phyloP scores from a whole-genome alignment of 1,284 basidiomycete species.

The Marasmius tenuissimus region DNA sequence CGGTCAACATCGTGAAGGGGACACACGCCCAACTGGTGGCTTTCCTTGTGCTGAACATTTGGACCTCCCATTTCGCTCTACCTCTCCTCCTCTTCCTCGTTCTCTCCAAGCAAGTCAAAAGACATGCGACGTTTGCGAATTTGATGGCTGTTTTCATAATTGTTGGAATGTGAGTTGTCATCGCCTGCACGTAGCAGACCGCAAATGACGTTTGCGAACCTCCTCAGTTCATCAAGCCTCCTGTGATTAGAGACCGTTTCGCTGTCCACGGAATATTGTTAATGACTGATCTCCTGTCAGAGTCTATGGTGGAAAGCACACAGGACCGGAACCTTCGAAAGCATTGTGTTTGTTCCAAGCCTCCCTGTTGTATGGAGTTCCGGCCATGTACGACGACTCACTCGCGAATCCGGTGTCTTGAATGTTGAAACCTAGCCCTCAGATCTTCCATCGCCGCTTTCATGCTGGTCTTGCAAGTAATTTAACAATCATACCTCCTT shows the following conservation, averaged over 20 bases:
- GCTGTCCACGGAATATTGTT: constrained; percentile 3
- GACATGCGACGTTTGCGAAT: constrained; percentile 51
- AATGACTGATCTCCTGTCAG: constrained; percentile 22
- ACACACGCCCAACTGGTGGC: constrained; percentile 37
- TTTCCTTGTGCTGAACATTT: constrained; percentile 48
- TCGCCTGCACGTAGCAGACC: constrained; percentile 2
- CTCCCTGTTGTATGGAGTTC: constrained; percentile 46
- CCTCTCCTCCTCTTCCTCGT: constrained; percentile 43
- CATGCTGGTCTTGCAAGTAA: constrained; percentile 42
- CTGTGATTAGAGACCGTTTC: constrained; percentile 25
- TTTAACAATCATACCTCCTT: background rate
- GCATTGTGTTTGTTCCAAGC: constrained; percentile 46
- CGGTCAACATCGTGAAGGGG: constrained; percentile 40
- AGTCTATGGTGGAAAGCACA: constrained; percentile 38
- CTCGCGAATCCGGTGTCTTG: background rate
- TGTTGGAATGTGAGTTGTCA: constrained; percentile 35
- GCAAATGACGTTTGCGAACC: background rate
- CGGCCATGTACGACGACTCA: constrained; percentile 37
- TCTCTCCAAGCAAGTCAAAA: constrained; percentile 37
- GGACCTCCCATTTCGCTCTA: constrained; percentile 47
- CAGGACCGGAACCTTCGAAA: constrained; percentile 43
- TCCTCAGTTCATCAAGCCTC: constrained; percentile 30
- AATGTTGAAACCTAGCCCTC: background rate
- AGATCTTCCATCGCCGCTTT: constrained; percentile 43
- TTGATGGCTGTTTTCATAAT: constrained; percentile 43